Percentiles rank a stretch among this genome's conserved stretches.
phyloP scores from a whole-genome alignment of 2,329 filamentous ascomycete species.

The Fusarium continuum region DNA sequence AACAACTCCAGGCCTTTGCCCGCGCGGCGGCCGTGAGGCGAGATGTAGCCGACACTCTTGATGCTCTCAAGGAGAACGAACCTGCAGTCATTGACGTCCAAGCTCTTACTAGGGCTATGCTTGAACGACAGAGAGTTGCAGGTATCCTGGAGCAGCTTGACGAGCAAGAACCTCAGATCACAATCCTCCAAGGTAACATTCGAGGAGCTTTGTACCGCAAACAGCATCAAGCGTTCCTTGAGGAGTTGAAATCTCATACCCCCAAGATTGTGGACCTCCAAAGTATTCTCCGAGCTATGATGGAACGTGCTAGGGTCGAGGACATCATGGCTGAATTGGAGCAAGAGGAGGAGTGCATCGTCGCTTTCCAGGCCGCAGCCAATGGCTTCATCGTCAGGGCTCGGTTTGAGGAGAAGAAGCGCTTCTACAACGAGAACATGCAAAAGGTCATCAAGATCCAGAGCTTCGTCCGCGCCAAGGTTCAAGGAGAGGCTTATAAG shows the following conservation, averaged over 20 bases:
- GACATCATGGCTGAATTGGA: conserved; percentile 80
- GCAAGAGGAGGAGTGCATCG: conserved; percentile 79
- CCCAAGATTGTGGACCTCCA: conserved; percentile 76
- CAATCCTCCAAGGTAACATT: conserved; percentile 71
- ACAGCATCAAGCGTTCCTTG: conserved; percentile 69
- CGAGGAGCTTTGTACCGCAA: conserved; percentile 73
- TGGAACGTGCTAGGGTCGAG: conserved; percentile 78
- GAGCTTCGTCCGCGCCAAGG: conserved; percentile 92
- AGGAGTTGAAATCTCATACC: conserved; percentile 74
- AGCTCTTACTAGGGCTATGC: conserved; percentile 68
- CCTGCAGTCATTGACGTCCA: conserved; percentile 63
- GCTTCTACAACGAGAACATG: conserved; percentile 96
- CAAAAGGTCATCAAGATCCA: conserved; percentile 98
- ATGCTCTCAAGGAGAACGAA: conserved; percentile 58
- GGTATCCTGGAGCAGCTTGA: conserved; percentile 65
- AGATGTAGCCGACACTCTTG: conserved; percentile 58
- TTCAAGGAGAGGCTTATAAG: conserved; percentile 98
- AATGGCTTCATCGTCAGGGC: conserved; percentile 78
- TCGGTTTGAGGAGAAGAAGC: conserved; percentile 83
- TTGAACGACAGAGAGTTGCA: conserved; percentile 61
- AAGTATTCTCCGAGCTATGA: conserved; percentile 78
- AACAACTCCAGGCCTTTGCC: conserved; percentile 60
- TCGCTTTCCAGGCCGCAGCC: conserved; percentile 77
- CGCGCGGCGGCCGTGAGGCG: conserved; percentile 65
- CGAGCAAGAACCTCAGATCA: conserved; percentile 64